Percentiles rank a stretch among this genome's conserved stretches.
Evolutionary conservation across 148 eudicot species (phyloP).

Genomic region (Tetragonia tetragonoides): DNA sequence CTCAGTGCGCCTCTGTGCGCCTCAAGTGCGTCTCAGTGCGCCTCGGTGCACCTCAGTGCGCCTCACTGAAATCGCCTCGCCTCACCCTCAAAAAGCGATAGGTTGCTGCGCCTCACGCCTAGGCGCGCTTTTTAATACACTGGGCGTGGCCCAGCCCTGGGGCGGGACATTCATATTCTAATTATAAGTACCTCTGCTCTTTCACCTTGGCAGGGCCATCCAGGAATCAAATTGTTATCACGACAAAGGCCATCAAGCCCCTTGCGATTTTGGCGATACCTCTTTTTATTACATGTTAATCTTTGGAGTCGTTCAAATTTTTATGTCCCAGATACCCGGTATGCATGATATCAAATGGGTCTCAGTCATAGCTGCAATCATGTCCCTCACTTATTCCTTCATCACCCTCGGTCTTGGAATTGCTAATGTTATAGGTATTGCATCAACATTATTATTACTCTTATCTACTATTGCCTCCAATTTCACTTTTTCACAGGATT

Average conservation of each 20-base stretch:
- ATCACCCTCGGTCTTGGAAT: slow-evolving; percentile 75
- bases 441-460: too few species aligned
- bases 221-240: slow-evolving; percentile 78
- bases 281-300: slow-evolving; percentile 53
- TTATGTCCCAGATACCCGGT: slow-evolving; percentile 76
- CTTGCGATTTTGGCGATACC: slow-evolving; percentile 46
- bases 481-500: too few species aligned
- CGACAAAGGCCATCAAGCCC: slow-evolving; percentile 56
- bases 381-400: slow-evolving; percentile 75
- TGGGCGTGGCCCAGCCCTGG: too few species aligned
- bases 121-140: too few species aligned
- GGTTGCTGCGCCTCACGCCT: too few species aligned
- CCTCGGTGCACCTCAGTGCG: too few species aligned
- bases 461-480: too few species aligned
- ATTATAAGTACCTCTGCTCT: neutral
- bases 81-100: too few species aligned
- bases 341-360: slow-evolving; percentile 73
- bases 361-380: slow-evolving; percentile 66
- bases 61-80: too few species aligned
- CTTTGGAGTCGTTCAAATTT: slow-evolving; percentile 64
- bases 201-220: slow-evolving; percentile 59
- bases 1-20: too few species aligned
- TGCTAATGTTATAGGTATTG: slow-evolving; percentile 59
- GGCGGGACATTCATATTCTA: slow-evolving; percentile 13
- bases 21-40: too few species aligned